Percentiles rank a stretch among this genome's conserved stretches.
Conservation (phyloP, 75 land plant species). For the Pseudotsuga menziesii region DNA sequence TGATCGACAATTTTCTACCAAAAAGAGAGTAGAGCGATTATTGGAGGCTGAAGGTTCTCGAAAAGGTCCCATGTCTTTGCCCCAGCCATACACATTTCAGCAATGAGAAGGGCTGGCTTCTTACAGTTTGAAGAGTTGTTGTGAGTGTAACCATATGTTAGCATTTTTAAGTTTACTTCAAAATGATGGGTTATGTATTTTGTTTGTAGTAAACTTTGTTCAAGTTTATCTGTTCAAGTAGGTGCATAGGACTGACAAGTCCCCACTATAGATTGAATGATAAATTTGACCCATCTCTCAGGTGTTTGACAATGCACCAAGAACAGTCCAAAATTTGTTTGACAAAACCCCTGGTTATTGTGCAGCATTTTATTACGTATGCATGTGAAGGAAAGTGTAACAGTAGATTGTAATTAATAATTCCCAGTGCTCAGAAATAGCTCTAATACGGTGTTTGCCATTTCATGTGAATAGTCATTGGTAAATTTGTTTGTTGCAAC, state of each 20-base stretch:
- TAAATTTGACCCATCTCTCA: neutral
- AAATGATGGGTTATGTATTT: neutral
- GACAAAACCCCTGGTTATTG: neutral
- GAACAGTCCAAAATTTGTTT: neutral
- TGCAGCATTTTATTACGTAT: neutral
- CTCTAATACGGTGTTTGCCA: neutral
- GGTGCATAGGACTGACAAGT: neutral
- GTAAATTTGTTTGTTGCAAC: neutral
- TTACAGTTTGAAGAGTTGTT: neutral
- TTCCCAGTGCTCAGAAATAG: neutral
- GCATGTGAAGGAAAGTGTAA: neutral
- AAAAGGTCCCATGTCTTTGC: slow-evolving; percentile 73
- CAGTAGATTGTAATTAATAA: neutral
- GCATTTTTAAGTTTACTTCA: neutral
- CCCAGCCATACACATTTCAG: slow-evolving; percentile 57
- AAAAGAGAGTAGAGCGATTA: slow-evolving; percentile 67
- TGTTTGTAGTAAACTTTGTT: no score
- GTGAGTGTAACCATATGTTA: neutral
- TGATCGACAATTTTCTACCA: slow-evolving; percentile 68
- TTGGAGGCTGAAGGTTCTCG: slow-evolving; percentile 50
- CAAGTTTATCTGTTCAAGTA: neutral
- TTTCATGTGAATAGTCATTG: neutral
- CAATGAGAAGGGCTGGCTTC: neutral
- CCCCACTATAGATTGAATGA: neutral
- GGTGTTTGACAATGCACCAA: neutral